Percentiles rank a stretch among this genome's conserved stretches.
Evolutionary conservation across 192 early-diverging fungal species (phyloP).

Genomic region (Lobosporangium transversale): DNA sequence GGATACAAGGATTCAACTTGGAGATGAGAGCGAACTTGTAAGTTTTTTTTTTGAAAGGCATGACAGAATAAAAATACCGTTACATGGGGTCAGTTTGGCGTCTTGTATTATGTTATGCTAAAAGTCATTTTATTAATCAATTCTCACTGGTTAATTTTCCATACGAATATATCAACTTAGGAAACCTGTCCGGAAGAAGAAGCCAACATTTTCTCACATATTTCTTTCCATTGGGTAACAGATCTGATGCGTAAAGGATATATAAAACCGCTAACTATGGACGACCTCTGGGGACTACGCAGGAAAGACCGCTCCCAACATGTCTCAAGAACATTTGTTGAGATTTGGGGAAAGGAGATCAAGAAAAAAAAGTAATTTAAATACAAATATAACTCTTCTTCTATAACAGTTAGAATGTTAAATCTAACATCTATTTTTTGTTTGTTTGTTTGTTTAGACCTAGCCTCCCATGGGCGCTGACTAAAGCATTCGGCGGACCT

Average conservation of each 20-base stretch:
- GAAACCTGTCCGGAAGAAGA: conserved; percentile 75
- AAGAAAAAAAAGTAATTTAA: conserved; percentile 54
- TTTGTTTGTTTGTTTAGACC: conserved; percentile 54
- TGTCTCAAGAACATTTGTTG: conserved; percentile 73
- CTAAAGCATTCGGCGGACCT: conserved; percentile 66
- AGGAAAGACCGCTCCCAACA: conserved; percentile 63
- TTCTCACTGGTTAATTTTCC: background rate
- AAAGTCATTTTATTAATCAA: background rate
- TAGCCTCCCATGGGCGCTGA: conserved; percentile 69
- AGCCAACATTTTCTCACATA: conserved; percentile 83
- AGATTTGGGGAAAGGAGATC: conserved; percentile 75
- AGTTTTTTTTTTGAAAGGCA: conserved; percentile 3
- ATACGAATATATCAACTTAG: conserved; percentile 3
- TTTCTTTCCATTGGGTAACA: conserved; percentile 93
- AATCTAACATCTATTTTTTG: background rate
- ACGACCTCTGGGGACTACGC: conserved; percentile 77
- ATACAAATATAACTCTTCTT: too few relatives aligned
- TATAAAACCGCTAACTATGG: conserved; percentile 72
- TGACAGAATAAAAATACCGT: background rate
- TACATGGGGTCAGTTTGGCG: background rate
- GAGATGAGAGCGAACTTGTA: conserved; percentile 24
- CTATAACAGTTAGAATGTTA: background rate
- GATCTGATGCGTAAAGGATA: conserved; percentile 85
- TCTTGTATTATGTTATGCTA: background rate
- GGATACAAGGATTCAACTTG: conserved; percentile 36